A percentile compares a stretch with the other conserved stretches of the same genome.
Conservation (phyloP, 2,329 filamentous ascomycete genomes). For the Pseudopithomyces maydicus region DNA sequence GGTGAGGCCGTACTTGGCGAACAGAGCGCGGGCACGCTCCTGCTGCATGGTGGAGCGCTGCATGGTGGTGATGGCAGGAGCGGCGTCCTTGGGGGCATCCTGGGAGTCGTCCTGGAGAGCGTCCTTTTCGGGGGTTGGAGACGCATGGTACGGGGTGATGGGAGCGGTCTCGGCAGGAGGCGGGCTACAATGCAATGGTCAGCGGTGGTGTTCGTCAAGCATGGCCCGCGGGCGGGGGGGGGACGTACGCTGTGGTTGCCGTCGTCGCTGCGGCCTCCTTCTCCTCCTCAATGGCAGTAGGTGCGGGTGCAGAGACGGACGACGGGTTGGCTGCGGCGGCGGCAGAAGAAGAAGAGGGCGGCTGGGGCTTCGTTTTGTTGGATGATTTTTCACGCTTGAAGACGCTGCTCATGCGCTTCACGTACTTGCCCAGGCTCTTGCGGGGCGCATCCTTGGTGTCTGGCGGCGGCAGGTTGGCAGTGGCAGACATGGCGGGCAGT, state of each 20-base stretch:
- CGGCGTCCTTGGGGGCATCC: slow-evolving; percentile 4
- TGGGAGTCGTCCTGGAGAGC: too few species aligned
- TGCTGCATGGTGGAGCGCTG: slow-evolving; percentile 44
- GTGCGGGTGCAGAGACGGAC: not conserved
- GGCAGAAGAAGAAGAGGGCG: too few species aligned
- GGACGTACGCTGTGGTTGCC: slow-evolving; percentile 19
- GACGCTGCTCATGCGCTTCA: slow-evolving; percentile 47
- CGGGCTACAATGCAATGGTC: not conserved
- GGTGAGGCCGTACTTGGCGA: slow-evolving; percentile 50
- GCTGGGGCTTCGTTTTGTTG: slow-evolving; percentile 21
- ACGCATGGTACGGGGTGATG: slow-evolving; percentile 6
- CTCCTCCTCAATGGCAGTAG: slow-evolving; percentile 8
- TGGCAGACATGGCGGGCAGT: slow-evolving; percentile 30
- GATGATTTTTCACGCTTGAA: slow-evolving; percentile 42
- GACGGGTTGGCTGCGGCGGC: too few species aligned
- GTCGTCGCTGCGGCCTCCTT: slow-evolving; percentile 10
- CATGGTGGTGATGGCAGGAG: slow-evolving; percentile 15
- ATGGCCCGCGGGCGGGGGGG: not conserved
- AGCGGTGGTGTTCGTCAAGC: slow-evolving; percentile 1
- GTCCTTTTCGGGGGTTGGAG: slow-evolving; percentile 12
- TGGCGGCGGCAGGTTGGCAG: slow-evolving; percentile 19
- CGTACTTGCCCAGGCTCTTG: slow-evolving; percentile 44
- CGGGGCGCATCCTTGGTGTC: slow-evolving; percentile 30
- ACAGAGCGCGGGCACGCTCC: slow-evolving; percentile 47
- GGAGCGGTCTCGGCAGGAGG: slow-evolving; percentile 14